Evolutionary conservation across 352 stramenopile genomes (phyloP).

Genomic region (Phytophthora sojae): DNA sequence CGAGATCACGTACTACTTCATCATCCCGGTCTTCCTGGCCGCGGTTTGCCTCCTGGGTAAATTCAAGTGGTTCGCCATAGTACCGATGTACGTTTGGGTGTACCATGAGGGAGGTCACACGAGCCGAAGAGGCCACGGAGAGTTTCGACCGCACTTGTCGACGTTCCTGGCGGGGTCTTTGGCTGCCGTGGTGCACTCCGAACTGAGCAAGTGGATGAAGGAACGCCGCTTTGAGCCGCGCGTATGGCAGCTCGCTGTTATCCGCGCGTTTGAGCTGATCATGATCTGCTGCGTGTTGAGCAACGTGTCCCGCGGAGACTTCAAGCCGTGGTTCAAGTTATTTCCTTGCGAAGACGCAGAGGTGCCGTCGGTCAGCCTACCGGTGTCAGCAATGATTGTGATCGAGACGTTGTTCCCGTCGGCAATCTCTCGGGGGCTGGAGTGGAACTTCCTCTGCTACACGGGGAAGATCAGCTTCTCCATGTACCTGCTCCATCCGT

Average conservation of each 20-base stretch:
- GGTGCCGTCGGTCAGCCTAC: not conserved
- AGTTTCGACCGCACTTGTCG: conserved; percentile 11
- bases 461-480: conserved; percentile 54
- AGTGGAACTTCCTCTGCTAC: conserved; percentile 45
- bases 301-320: not conserved
- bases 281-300: not conserved
- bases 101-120: conserved; percentile 13
- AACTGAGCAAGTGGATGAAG: conserved; percentile 13
- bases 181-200: conserved; percentile 4
- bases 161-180: conserved; percentile 19
- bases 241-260: not conserved
- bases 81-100: conserved; percentile 17
- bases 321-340: not conserved
- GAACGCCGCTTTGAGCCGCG: not conserved
- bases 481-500: conserved; percentile 49
- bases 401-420: conserved; percentile 22
- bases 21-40: conserved; percentile 40
- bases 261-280: not conserved
- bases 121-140: not conserved
- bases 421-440: conserved; percentile 27
- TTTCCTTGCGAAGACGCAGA: not conserved
- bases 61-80: conserved; percentile 9
- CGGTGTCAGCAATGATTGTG: conserved; percentile 2
- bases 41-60: conserved; percentile 1
- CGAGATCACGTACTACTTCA: conserved; percentile 51